These are phyloP conservation scores for Trypanosoma congolense DNA, from an alignment of 208 protist species.

Conservation along the genomic window DNA sequence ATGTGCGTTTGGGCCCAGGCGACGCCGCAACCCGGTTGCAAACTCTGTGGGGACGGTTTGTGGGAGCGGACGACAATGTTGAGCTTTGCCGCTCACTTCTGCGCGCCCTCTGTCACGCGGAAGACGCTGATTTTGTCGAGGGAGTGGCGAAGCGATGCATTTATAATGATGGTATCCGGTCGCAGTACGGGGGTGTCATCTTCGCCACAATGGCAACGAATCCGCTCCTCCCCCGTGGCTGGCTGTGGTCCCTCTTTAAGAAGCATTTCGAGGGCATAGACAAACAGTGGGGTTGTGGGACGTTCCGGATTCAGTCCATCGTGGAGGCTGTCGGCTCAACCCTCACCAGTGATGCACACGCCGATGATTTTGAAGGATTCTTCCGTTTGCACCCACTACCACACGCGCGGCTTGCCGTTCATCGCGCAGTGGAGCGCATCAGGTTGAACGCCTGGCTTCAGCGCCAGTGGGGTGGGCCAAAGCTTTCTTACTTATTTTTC, in stretches of 20 bases:
- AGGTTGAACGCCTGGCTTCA: slow-evolving; percentile 55
- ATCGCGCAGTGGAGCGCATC: slow-evolving; percentile 60
- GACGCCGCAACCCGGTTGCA: slow-evolving; percentile 16
- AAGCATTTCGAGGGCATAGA: slow-evolving; percentile 61
- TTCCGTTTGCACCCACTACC: slow-evolving; percentile 70
- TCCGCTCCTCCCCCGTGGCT: slow-evolving; percentile 28
- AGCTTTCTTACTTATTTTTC: slow-evolving; percentile 19
- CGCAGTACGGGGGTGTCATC: slow-evolving; percentile 68
- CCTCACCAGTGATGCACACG: slow-evolving; percentile 44
- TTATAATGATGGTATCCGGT: slow-evolving; percentile 56
- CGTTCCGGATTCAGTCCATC: slow-evolving; percentile 87
- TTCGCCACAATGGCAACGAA: slow-evolving; percentile 51
- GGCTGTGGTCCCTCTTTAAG: slow-evolving; percentile 75
- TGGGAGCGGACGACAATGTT: slow-evolving; percentile 59
- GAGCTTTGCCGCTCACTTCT: slow-evolving; percentile 63
- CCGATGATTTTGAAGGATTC: slow-evolving; percentile 57
- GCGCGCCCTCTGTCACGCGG: slow-evolving; percentile 44
- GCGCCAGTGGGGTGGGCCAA: slow-evolving; percentile 40
- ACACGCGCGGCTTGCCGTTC: slow-evolving; percentile 67
- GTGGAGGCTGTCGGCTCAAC: slow-evolving; percentile 52
- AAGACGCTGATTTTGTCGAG: slow-evolving; percentile 52
- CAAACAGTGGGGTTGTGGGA: slow-evolving; percentile 81
- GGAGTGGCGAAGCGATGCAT: slow-evolving; percentile 55
- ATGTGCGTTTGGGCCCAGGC: slow-evolving; percentile 28
- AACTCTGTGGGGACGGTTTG: slow-evolving; percentile 44